phyloP scores from a whole-genome alignment of 2,329 filamentous ascomycete genomes.

The Fusarium odoratissimum region DNA sequence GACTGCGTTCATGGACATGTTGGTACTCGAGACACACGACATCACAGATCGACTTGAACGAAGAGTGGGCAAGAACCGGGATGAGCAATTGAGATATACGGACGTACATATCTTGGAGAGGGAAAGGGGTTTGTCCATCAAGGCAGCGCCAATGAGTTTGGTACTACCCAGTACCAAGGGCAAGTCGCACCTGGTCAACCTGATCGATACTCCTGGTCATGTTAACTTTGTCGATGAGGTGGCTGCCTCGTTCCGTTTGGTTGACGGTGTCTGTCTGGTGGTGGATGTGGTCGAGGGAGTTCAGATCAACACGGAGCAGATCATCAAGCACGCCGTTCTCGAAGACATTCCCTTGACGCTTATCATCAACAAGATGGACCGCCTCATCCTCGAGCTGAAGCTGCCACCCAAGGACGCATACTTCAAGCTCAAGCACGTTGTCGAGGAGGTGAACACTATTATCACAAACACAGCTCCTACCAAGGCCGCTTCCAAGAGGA shows the following conservation, averaged over 20 bases:
- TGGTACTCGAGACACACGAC: constrained; percentile 95
- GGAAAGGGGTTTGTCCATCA: constrained; percentile 90
- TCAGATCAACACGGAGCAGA: constrained; percentile 96
- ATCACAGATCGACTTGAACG: constrained; percentile 82
- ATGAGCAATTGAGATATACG: constrained; percentile 94
- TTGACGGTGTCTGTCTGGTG: constrained; percentile 91
- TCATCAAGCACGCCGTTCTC: constrained; percentile 94
- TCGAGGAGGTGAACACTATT: constrained; percentile 96
- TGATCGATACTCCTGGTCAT: constrained; percentile 95
- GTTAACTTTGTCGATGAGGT: constrained; percentile 99
- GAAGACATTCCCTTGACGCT: constrained; percentile 90
- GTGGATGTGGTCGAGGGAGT: constrained; percentile 99
- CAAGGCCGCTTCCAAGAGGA: constrained; percentile 78
- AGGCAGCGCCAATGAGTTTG: constrained; percentile 93
- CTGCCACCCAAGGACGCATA: constrained; percentile 95
- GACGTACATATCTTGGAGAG: constrained; percentile 91
- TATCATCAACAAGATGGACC: constrained; percentile 97
- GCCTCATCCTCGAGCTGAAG: constrained; percentile 92
- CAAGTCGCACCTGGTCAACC: constrained; percentile 95
- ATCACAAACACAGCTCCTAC: constrained; percentile 90
- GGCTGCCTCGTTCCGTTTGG: constrained; percentile 85
- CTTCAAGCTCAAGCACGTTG: constrained; percentile 98
- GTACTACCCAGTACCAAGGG: constrained; percentile 88
- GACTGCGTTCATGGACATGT: constrained; percentile 98
- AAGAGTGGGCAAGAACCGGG: constrained; percentile 81